Percentiles rank a stretch among this genome's conserved stretches.
Conservation (phyloP, 306 rosid genomes). For the Ormosia semicastrata region DNA sequence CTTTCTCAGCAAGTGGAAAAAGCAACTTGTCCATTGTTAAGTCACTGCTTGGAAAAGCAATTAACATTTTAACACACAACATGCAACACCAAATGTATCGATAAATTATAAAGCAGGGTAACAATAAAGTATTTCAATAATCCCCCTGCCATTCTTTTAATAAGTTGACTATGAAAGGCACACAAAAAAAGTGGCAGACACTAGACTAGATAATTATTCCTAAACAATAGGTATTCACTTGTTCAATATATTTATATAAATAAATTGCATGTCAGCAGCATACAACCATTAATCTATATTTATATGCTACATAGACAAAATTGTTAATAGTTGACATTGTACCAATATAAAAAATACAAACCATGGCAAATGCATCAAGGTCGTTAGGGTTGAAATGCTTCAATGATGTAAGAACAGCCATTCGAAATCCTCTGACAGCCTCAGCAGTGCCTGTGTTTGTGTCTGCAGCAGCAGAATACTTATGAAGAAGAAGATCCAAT, state of each 20-base stretch:
- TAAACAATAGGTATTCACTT: not conserved
- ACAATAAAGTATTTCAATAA: not conserved
- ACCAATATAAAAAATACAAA: constrained; percentile 45
- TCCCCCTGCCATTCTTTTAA: not conserved
- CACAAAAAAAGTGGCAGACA: not conserved
- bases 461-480: constrained; percentile 90
- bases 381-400: constrained; percentile 96
- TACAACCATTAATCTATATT: constrained; percentile 8
- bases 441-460: constrained; percentile 76
- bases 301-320: not conserved
- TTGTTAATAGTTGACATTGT: not conserved
- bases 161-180: not conserved
- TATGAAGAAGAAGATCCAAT: constrained; percentile 95
- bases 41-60: constrained; percentile 4
- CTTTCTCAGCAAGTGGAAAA: constrained; percentile 5
- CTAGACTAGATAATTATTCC: constrained; percentile 10
- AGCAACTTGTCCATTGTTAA: not conserved
- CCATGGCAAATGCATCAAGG: constrained; percentile 97
- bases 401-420: constrained; percentile 96
- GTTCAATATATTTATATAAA: not conserved
- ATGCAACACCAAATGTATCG: not conserved
- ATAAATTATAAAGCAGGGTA: not conserved
- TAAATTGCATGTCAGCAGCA: constrained; percentile 2
- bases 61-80: constrained; percentile 5
- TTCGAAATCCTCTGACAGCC: constrained; percentile 90